Evolutionary conservation across 164 flowering plant species (phyloP).

Genomic region (Warburgia ugandensis): DNA sequence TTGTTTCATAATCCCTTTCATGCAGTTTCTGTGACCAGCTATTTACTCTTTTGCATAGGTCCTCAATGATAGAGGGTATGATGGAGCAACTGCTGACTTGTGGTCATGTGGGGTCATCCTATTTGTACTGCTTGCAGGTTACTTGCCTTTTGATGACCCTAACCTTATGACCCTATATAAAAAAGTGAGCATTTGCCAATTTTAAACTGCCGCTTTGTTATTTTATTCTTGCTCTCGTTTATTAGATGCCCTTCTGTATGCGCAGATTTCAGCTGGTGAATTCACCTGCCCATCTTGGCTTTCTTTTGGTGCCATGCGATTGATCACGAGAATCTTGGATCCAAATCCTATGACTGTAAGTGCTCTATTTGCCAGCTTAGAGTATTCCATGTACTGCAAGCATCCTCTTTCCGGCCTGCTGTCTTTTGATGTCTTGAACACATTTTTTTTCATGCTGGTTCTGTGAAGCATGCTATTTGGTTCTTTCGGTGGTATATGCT

Average conservation of each 20-base stretch:
- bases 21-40: too few species aligned
- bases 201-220: neutral
- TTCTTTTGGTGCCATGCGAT: conserved; percentile 69
- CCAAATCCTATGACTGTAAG: conserved; percentile 90
- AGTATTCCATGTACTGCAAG: too few species aligned
- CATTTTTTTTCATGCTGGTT: too few species aligned
- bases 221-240: conserved; percentile 8
- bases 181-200: conserved; percentile 72
- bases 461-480: too few species aligned
- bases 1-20: neutral
- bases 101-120: conserved; percentile 99
- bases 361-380: too few species aligned
- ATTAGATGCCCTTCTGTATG: conserved; percentile 8
- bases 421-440: too few species aligned
- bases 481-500: too few species aligned
- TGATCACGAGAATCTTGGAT: conserved; percentile 73
- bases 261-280: conserved; percentile 92
- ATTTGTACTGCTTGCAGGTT: conserved; percentile 96
- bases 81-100: conserved; percentile 93
- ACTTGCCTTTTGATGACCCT: conserved; percentile 99
- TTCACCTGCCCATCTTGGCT: conserved; percentile 95
- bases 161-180: conserved; percentile 88
- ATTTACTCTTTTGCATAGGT: conserved; percentile 39
- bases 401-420: too few species aligned
- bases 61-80: conserved; percentile 93